These are phyloP conservation scores for Hyaloscypha variabilis DNA, from an alignment of 495 filamentous ascomycete genomes.

Conservation along the genomic window DNA sequence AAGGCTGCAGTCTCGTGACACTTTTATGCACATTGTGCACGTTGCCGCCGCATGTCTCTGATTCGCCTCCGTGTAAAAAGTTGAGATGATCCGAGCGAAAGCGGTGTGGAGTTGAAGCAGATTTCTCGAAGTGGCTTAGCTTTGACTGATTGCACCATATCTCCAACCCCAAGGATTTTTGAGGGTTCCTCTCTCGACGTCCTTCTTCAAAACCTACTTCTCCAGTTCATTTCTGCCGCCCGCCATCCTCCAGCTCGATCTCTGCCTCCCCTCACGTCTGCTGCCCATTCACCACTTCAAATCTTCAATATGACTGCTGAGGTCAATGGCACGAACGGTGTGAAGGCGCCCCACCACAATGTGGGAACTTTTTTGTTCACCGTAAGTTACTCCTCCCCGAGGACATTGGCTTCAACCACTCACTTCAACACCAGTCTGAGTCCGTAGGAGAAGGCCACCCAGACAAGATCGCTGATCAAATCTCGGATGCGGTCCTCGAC, in stretches of 20 bases:
- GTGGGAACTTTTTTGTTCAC: slow-evolving; percentile 94
- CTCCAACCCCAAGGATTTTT: slow-evolving; percentile 32
- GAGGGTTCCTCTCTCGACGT: slow-evolving; percentile 23
- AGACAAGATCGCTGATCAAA: slow-evolving; percentile 98
- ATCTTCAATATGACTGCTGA: slow-evolving; percentile 29
- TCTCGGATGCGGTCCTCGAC: slow-evolving; percentile 98
- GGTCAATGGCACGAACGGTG: slow-evolving; percentile 27
- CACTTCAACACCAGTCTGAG: slow-evolving; percentile 64
- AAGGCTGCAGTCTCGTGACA: slow-evolving; percentile 3
- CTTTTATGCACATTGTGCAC: background rate
- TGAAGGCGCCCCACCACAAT: slow-evolving; percentile 43
- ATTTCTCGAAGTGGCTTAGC: background rate
- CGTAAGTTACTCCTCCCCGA: slow-evolving; percentile 41
- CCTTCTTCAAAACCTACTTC: background rate
- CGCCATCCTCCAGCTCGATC: slow-evolving; percentile 3
- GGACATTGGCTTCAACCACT: background rate
- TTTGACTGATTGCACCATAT: background rate
- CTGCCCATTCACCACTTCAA: slow-evolving; percentile 28
- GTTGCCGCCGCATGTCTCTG: background rate
- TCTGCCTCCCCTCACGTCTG: slow-evolving; percentile 13
- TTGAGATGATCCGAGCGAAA: background rate
- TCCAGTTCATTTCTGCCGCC: slow-evolving; percentile 25
- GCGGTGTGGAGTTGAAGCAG: slow-evolving; percentile 1
- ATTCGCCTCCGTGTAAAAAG: background rate
- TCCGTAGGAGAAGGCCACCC: slow-evolving; percentile 98